Evolutionary conservation across 805 yeast species (phyloP).

Genomic region (Dipodascus albidus): DNA sequence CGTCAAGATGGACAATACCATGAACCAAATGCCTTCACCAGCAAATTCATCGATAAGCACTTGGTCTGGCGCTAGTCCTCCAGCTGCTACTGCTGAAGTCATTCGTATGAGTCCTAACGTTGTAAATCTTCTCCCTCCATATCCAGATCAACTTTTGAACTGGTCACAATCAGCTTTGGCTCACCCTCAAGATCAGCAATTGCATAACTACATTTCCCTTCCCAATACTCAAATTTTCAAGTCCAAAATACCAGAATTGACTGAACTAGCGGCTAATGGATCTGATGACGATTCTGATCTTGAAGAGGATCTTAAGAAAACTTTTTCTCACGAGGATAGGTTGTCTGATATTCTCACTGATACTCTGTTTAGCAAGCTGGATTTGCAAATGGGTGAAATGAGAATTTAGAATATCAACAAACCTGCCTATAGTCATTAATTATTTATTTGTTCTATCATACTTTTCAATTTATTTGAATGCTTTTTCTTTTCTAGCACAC

Average conservation of each 20-base stretch:
- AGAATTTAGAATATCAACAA: too few species aligned
- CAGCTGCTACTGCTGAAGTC: not conserved
- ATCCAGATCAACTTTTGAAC: not conserved
- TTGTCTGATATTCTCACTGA: not conserved
- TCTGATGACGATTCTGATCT: not conserved
- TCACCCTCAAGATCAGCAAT: not conserved
- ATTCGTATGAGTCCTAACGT: slow-evolving; percentile 5
- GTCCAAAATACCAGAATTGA: not conserved
- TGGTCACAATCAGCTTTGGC: not conserved
- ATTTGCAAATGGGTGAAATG: not conserved
- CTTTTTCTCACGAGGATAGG: not conserved
- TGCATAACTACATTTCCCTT: not conserved
- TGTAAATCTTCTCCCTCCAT: slow-evolving; percentile 7
- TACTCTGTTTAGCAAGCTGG: not conserved
- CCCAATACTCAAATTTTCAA: slow-evolving; percentile 2
- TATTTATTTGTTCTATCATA: too few species aligned
- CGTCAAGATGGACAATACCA: not conserved
- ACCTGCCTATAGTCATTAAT: not conserved
- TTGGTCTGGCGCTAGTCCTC: not conserved
- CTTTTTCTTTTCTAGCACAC: too few species aligned
- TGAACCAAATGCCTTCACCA: not conserved
- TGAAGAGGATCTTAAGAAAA: not conserved
- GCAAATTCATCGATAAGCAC: not conserved
- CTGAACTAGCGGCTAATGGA: not conserved
- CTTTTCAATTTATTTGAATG: too few species aligned